Evolutionary conservation across 208 protist species (phyloP).

Genomic region (Crithidia mellificae): DNA sequence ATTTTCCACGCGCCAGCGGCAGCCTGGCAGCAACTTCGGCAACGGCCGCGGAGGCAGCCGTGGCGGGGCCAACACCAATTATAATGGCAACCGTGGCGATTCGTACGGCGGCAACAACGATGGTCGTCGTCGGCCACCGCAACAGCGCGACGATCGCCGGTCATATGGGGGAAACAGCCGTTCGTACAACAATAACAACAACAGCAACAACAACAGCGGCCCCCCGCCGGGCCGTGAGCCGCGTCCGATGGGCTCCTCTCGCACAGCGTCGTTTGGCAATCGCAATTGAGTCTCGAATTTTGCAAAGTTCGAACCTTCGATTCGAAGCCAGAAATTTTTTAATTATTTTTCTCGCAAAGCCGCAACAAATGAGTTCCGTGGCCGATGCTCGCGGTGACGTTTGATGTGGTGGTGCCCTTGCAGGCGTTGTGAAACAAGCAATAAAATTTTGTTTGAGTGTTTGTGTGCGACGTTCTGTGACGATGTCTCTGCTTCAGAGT

Average conservation of each 20-base stretch:
- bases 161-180: conserved; percentile 5
- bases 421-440: too few species aligned
- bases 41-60: conserved; percentile 24
- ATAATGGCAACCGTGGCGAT: conserved; percentile 4
- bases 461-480: too few species aligned
- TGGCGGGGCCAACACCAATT: conserved; percentile 11
- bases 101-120: conserved; percentile 1
- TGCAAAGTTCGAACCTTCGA: too few species aligned
- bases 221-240: background rate
- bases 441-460: too few species aligned
- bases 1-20: background rate
- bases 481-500: too few species aligned
- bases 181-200: background rate
- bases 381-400: too few species aligned
- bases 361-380: too few species aligned
- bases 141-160: conserved; percentile 5
- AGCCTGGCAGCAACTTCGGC: conserved; percentile 11
- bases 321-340: too few species aligned
- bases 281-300: conserved; percentile 9
- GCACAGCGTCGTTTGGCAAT: conserved; percentile 27
- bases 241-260: conserved; percentile 12
- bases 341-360: too few species aligned
- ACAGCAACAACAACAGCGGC: conserved; percentile 4
- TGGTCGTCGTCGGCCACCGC: conserved; percentile 16
- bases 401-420: too few species aligned